These are phyloP conservation scores for Mucor piriformis DNA, from an alignment of 371 early-diverging fungal species.

Conservation along the genomic window DNA sequence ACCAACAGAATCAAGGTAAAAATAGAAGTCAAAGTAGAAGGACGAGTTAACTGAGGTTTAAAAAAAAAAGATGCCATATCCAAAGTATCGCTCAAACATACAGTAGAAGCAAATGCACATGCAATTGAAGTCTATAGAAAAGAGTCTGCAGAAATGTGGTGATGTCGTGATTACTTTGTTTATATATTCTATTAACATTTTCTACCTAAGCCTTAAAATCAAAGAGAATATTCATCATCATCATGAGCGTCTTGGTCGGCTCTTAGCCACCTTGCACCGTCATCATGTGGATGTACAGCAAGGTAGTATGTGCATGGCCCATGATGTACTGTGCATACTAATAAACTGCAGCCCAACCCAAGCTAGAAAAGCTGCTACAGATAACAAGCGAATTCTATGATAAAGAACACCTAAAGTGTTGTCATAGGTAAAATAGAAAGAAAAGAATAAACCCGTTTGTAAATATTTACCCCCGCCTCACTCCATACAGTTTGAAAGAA, in stretches of 20 bases:
- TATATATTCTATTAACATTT: neutral
- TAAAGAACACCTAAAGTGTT: neutral
- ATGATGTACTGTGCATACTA: neutral
- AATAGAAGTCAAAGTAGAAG: neutral
- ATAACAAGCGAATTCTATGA: neutral
- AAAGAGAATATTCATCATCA: neutral
- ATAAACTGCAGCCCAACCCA: neutral
- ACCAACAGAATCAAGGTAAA: neutral
- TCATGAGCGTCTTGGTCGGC: no score
- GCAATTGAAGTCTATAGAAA: neutral
- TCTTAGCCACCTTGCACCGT: no score
- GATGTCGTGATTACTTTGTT: neutral
- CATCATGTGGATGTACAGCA: no score
- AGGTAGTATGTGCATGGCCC: no score
- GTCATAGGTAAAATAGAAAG: neutral
- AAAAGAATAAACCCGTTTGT: neutral
- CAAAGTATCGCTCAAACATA: neutral
- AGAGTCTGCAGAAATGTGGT: neutral
- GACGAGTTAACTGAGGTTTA: neutral
- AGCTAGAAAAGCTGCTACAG: neutral
- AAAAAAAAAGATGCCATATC: neutral
- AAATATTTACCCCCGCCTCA: neutral
- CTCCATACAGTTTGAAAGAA: neutral
- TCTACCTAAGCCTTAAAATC: neutral
- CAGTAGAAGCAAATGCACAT: neutral